Evolutionary conservation across 345 rosid genomes (phyloP).

Genomic region (Pistacia integerrima): DNA sequence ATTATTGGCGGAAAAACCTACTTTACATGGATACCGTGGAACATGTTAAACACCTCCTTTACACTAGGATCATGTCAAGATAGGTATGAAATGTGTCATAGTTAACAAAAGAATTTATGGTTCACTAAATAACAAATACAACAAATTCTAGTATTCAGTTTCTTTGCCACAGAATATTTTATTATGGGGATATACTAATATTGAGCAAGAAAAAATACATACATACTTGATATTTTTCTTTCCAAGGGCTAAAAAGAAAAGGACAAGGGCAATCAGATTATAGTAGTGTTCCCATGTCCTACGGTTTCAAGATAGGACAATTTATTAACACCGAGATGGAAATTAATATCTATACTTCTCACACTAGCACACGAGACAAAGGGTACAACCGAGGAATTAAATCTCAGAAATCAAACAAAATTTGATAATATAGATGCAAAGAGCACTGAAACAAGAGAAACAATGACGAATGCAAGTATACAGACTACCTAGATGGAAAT

Average conservation of each 20-base stretch:
- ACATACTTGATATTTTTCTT: not conserved
- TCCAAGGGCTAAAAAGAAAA: not conserved
- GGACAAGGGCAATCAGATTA: not conserved
- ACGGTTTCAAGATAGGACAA: not conserved
- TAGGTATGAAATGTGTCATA: slow-evolving; percentile 1
- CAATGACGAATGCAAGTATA: not conserved
- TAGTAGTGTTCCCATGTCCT: not conserved
- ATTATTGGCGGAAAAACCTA: not conserved
- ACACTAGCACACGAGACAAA: slow-evolving; percentile 1
- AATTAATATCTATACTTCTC: not conserved
- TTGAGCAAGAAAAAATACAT: not conserved
- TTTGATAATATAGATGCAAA: not conserved
- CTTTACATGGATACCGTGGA: not conserved
- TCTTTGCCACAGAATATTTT: not conserved
- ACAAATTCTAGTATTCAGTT: not conserved
- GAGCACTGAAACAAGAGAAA: slow-evolving; percentile 12
- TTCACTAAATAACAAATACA: slow-evolving; percentile 4
- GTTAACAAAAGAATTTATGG: not conserved
- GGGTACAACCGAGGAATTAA: not conserved
- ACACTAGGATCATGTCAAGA: not conserved
- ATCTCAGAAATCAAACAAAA: not conserved
- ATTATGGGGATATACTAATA: not conserved
- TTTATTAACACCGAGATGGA: not conserved
- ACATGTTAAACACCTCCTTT: not conserved
- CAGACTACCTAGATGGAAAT: not conserved